phyloP scores from a whole-genome alignment of 73 alveolate genomes.

The Stentor roeselii region DNA sequence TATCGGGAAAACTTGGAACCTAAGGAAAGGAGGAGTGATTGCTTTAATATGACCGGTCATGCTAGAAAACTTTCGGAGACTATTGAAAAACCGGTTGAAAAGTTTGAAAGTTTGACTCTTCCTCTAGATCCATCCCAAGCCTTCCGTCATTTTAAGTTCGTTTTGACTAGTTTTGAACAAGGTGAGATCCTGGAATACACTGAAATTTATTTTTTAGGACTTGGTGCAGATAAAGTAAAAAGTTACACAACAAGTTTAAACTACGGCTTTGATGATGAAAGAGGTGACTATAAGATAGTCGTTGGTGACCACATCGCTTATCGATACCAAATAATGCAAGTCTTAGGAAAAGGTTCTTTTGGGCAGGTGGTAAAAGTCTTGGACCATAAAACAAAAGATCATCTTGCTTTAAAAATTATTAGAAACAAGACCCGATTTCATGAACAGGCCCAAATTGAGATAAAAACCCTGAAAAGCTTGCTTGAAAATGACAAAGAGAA shows the following conservation, averaged over 20 bases:
- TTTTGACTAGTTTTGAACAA: constrained; percentile 17
- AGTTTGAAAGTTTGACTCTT: background rate
- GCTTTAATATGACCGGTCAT: background rate
- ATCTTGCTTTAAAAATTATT: constrained; percentile 84
- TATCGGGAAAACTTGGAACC: background rate
- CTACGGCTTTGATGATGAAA: constrained; percentile 59
- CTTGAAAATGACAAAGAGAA: constrained; percentile 50
- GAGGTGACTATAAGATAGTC: constrained; percentile 82
- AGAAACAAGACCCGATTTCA: constrained; percentile 85
- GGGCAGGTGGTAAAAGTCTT: constrained; percentile 92
- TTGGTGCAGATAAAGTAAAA: background rate
- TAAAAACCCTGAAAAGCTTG: constrained; percentile 64
- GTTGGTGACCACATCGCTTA: constrained; percentile 85
- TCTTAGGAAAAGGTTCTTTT: constrained; percentile 92
- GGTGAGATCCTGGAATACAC: constrained; percentile 16
- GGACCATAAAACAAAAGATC: constrained; percentile 85
- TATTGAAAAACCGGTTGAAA: background rate
- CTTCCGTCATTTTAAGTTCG: background rate
- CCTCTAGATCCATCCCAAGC: background rate
- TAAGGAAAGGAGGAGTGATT: background rate
- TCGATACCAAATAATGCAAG: constrained; percentile 83
- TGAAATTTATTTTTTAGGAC: background rate
- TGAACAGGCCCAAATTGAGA: constrained; percentile 88
- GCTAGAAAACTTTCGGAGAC: background rate
- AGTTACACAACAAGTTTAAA: background rate